Conservation (phyloP, 2,329 filamentous ascomycete genomes). For the Xylariales sp. region DNA sequence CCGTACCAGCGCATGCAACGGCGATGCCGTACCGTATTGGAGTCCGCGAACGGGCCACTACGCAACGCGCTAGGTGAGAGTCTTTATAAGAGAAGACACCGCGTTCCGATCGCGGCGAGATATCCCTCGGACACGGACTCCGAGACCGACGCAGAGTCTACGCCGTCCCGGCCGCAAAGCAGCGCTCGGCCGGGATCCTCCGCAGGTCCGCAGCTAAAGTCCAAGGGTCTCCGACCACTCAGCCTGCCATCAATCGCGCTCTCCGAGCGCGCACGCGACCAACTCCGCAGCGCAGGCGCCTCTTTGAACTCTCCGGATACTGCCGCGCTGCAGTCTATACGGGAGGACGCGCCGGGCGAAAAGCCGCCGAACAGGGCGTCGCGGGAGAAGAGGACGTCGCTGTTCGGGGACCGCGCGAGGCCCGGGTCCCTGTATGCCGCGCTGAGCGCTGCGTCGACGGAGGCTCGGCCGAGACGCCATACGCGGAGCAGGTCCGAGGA, state of each 20-base stretch:
- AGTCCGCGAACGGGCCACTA: constrained; percentile 1
- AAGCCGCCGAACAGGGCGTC: too few species aligned
- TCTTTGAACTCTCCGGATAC: too few species aligned
- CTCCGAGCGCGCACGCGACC: constrained; percentile 28
- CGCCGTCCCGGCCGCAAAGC: neutral
- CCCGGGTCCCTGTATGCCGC: constrained; percentile 41
- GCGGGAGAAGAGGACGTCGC: constrained; percentile 22
- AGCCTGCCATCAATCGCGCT: constrained; percentile 35
- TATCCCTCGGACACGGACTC: neutral
- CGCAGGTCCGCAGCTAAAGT: constrained; percentile 21
- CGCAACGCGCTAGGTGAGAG: neutral
- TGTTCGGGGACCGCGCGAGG: constrained; percentile 35
- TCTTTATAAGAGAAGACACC: neutral
- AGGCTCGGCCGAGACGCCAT: constrained; percentile 21
- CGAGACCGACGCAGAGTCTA: neutral
- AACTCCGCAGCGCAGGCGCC: constrained; percentile 16
- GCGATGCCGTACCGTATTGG: neutral
- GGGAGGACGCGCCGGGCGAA: neutral
- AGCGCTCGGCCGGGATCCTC: constrained; percentile 17
- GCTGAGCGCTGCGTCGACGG: constrained; percentile 33
- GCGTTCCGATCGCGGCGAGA: too few species aligned
- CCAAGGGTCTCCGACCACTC: constrained; percentile 37
- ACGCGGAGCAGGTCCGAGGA: constrained; percentile 38
- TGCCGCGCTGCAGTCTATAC: neutral
- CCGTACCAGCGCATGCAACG: constrained; percentile 6